Conservation (phyloP, 1,284 basidiomycete species). For the Lignosus rhinocerotis region DNA sequence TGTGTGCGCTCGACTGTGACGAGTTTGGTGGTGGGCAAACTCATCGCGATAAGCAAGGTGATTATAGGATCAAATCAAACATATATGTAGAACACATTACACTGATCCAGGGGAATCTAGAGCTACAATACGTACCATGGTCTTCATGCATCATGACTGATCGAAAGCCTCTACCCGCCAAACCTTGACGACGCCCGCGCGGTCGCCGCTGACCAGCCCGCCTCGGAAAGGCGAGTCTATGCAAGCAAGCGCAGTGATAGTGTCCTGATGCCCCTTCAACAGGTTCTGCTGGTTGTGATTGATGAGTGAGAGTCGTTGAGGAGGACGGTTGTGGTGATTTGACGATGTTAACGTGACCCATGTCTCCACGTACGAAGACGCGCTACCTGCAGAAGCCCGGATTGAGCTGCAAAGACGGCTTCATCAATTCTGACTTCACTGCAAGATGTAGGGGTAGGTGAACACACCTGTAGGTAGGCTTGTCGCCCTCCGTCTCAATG, state of each 20-base stretch:
- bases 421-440: neutral
- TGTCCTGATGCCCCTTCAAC: conserved; percentile 80
- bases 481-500: conserved; percentile 65
- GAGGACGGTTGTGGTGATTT: conserved; percentile 60
- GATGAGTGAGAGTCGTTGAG: conserved; percentile 76
- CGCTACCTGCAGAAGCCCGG: conserved; percentile 39
- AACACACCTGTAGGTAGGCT: conserved; percentile 67
- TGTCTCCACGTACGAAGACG: conserved; percentile 61
- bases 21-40: neutral
- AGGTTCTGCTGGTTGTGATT: conserved; percentile 78
- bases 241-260: conserved; percentile 77
- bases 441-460: neutral
- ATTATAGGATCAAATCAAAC: neutral
- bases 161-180: conserved; percentile 69
- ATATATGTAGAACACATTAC: neutral
- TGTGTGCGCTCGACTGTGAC: too few species aligned
- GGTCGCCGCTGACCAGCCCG: conserved; percentile 84
- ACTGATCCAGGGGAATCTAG: neutral
- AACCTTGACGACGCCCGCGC: conserved; percentile 79
- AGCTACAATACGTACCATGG: conserved; percentile 2
- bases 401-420: conserved; percentile 26
- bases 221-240: conserved; percentile 87
- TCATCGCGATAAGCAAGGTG: neutral
- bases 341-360: conserved; percentile 51
- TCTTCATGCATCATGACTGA: conserved; percentile 15